Evolutionary conservation across 768 basidiomycete genomes (phyloP).

Genomic region (Chlorophyllum brunneum): DNA sequence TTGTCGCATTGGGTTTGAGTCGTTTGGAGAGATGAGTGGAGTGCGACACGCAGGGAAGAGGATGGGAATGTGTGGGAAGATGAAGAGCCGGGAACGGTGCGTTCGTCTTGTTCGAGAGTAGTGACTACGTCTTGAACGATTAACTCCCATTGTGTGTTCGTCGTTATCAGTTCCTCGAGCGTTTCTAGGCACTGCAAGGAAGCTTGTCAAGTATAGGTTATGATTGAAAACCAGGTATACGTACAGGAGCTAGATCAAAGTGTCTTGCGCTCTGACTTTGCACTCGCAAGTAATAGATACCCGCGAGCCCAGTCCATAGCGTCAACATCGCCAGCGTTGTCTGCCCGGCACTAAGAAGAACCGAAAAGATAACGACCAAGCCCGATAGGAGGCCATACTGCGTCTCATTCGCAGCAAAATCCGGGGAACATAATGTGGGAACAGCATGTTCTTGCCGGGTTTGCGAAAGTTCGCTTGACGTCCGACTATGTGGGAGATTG

Average conservation of each 20-base stretch:
- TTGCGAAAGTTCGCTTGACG: slow-evolving; percentile 31
- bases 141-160: slow-evolving; percentile 72
- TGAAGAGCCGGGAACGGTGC: slow-evolving; percentile 29
- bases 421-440: slow-evolving; percentile 19
- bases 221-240: slow-evolving; percentile 19
- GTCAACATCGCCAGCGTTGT: slow-evolving; percentile 36
- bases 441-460: slow-evolving; percentile 18
- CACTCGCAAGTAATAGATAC: slow-evolving; percentile 10
- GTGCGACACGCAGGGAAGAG: slow-evolving; percentile 60
- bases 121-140: slow-evolving; percentile 66
- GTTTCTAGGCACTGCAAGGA: slow-evolving; percentile 56
- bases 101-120: slow-evolving; percentile 65
- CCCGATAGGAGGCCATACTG: slow-evolving; percentile 38
- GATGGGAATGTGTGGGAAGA: slow-evolving; percentile 46
- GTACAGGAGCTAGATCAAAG: slow-evolving; percentile 52
- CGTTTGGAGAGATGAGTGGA: slow-evolving; percentile 70
- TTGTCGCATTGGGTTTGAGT: slow-evolving; percentile 82
- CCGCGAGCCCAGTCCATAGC: slow-evolving; percentile 16
- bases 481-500: slow-evolving; percentile 42
- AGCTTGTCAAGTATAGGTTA: slow-evolving; percentile 8
- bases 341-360: slow-evolving; percentile 41
- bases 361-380: slow-evolving; percentile 32
- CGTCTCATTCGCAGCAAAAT: slow-evolving; percentile 22
- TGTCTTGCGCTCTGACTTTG: slow-evolving; percentile 29
- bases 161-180: slow-evolving; percentile 61